Base-by-base conservation (phyloP, 176 grass and related monocot species). In the Musa beccarii region DNA sequence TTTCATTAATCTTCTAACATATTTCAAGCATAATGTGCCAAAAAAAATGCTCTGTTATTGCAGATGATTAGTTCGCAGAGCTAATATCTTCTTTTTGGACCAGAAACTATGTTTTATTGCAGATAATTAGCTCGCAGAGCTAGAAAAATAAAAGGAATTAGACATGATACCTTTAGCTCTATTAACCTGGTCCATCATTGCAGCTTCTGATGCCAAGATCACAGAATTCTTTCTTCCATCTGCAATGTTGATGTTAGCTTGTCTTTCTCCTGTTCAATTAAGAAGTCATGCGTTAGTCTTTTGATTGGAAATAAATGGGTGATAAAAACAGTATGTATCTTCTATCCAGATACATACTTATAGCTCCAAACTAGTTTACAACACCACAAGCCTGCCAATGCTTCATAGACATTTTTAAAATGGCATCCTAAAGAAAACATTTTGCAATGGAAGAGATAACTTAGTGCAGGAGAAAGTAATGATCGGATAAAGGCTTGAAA, bases 101-200 rank as follows among this genome's bases (percentile, higher is more conserved):
- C 57, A 61, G 17, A 15, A 61, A 61, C 8, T n/a, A 61, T n/a
- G n/a, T n/a, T 7, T n/a, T 61, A 61, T 4, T 3, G 17, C 15
- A 61, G 57, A 15, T 17, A 9, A n/a, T 61, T 61, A 61, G 16
- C 68, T 34, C 56, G 9, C 11, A 16, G 12, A 53, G 54, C 3
- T 14, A 23, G 1, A 73, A 28, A 84, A 62, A 53, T 23, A 69
- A 76, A 54, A 28, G 25, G 21, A 67, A 12, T 43, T 43, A 43
- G 34, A 81, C 81, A 74, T 15, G 21, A 10, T 88, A 96, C 93
- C 93, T 89, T 96, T 96, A 11, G 93, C 93, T 9, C 89, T 91
- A 61, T 96, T 96, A 49, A 89, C 79, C 67, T 90, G 85, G 77
- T 96, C 93, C 85, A 88, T 77, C 93, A 90, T 92, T 79, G 87